A percentile compares a stretch with the other conserved stretches of the same genome.
These are phyloP conservation scores for Cetraspora pellucida DNA, from an alignment of 192 early-diverging fungal genomes.

Conservation along the genomic window DNA sequence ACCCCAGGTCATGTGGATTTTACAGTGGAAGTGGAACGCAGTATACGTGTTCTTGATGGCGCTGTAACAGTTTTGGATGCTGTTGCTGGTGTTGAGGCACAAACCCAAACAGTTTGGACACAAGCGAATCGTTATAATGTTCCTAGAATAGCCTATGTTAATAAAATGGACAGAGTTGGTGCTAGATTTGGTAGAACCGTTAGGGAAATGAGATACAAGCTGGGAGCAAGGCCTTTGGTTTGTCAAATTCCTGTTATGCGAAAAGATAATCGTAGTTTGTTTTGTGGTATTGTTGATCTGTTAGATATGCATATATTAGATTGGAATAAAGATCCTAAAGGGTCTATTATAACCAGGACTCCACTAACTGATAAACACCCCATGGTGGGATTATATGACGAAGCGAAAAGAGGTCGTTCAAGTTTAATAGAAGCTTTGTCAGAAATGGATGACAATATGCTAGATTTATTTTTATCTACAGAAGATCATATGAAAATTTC, in stretches of 20 bases:
- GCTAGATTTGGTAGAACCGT: slow-evolving; percentile 66
- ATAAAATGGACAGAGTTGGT: slow-evolving; percentile 93
- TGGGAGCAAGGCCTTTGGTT: slow-evolving; percentile 67
- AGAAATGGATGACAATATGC: slow-evolving; percentile 79
- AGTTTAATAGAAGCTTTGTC: slow-evolving; percentile 80
- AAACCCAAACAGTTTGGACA: slow-evolving; percentile 93
- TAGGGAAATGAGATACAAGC: slow-evolving; percentile 56
- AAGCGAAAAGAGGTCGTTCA: slow-evolving; percentile 60
- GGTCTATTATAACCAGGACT: slow-evolving; percentile 42
- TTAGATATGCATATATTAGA: slow-evolving; percentile 70
- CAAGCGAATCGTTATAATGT: slow-evolving; percentile 84
- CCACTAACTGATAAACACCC: slow-evolving; percentile 38
- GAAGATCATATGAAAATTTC: slow-evolving; percentile 77
- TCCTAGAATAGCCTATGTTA: slow-evolving; percentile 88
- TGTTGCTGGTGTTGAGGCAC: slow-evolving; percentile 95
- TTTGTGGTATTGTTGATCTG: slow-evolving; percentile 73
- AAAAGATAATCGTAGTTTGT: slow-evolving; percentile 42
- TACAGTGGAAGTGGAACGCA: slow-evolving; percentile 92
- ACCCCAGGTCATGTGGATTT: slow-evolving; percentile 97
- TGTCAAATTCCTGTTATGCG: slow-evolving; percentile 71
- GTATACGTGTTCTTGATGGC: slow-evolving; percentile 91
- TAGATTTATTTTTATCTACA: slow-evolving; percentile 82
- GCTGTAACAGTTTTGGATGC: slow-evolving; percentile 92
- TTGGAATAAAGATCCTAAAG: slow-evolving; percentile 59
- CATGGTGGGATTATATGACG: slow-evolving; percentile 44